Evolutionary conservation across 345 rosid species (phyloP).

Genomic region (Eucalyptus curtisii): DNA sequence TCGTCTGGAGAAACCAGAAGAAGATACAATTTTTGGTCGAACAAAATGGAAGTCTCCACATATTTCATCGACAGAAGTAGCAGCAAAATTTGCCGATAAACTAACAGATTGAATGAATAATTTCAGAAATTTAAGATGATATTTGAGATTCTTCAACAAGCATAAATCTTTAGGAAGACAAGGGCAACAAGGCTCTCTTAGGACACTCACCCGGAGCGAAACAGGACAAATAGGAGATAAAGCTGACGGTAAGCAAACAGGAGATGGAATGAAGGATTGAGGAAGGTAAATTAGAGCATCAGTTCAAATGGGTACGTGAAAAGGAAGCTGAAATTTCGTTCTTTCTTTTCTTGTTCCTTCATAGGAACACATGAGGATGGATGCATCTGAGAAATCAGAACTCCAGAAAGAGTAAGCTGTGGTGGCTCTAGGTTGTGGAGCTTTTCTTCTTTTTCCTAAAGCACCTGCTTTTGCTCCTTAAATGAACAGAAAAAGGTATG

Average conservation of each 20-base stretch:
- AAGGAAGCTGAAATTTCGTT: constrained; percentile 33
- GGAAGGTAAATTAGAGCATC: not conserved
- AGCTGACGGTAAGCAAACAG: not conserved
- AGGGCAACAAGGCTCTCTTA: not conserved
- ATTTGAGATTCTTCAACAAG: not conserved
- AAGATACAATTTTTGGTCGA: not conserved
- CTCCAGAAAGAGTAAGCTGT: not conserved
- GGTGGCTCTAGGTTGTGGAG: not conserved
- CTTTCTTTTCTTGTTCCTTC: not conserved
- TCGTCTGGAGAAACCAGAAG: not conserved
- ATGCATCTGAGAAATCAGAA: not conserved
- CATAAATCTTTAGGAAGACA: not conserved
- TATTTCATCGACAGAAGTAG: not conserved
- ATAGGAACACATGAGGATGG: constrained; percentile 9
- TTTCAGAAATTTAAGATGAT: not conserved
- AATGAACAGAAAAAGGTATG: not conserved
- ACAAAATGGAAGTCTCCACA: not conserved
- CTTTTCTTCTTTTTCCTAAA: not conserved
- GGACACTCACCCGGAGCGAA: not conserved
- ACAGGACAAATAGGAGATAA: not conserved
- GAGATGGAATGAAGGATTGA: constrained; percentile 11
- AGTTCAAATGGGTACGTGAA: constrained; percentile 19
- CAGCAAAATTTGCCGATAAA: not conserved
- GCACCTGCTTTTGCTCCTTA: not conserved
- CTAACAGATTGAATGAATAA: not conserved